These are phyloP conservation scores for Penicillium cosmopolitanum DNA, from an alignment of 495 filamentous ascomycete species.

Conservation along the genomic window DNA sequence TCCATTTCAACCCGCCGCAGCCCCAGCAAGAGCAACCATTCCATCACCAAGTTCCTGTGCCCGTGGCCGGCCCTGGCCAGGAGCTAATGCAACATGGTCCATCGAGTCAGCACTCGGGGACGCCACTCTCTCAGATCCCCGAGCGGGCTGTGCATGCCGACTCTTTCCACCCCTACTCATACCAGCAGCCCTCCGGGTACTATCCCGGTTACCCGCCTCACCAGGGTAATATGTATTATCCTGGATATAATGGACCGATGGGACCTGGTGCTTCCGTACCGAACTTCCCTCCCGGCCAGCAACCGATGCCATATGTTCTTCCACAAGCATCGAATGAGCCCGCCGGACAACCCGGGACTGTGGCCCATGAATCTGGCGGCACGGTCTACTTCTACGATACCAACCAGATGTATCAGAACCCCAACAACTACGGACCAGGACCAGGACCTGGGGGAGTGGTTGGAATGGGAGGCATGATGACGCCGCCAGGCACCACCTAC, in stretches of 20 bases:
- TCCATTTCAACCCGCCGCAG: conserved; percentile 70
- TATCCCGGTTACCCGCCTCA: conserved; percentile 61
- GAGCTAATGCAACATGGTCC: conserved; percentile 64
- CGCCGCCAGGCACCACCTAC: conserved; percentile 68
- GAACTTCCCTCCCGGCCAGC: conserved; percentile 55
- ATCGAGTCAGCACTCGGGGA: conserved; percentile 79
- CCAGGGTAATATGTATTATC: conserved; percentile 55
- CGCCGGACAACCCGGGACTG: conserved; percentile 63
- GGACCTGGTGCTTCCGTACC: conserved; percentile 57
- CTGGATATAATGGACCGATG: conserved; percentile 50
- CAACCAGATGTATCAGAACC: conserved; percentile 61
- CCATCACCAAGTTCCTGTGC: conserved; percentile 84
- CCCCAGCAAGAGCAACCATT: conserved; percentile 81
- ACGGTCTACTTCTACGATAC: conserved; percentile 95
- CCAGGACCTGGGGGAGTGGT: conserved; percentile 60
- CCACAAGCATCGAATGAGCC: conserved; percentile 50
- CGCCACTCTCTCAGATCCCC: conserved; percentile 91
- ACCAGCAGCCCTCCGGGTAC: conserved; percentile 62
- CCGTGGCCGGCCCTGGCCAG: conserved; percentile 61
- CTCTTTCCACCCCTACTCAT: conserved; percentile 82
- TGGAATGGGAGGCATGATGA: conserved; percentile 82
- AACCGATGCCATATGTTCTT: conserved; percentile 45
- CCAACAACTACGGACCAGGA: conserved; percentile 52
- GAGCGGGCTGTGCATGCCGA: conserved; percentile 92
- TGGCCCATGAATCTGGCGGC: conserved; percentile 90